Evolutionary conservation across 2,329 filamentous ascomycete genomes (phyloP).

Genomic region (Tolypocladium ophioglossoides): DNA sequence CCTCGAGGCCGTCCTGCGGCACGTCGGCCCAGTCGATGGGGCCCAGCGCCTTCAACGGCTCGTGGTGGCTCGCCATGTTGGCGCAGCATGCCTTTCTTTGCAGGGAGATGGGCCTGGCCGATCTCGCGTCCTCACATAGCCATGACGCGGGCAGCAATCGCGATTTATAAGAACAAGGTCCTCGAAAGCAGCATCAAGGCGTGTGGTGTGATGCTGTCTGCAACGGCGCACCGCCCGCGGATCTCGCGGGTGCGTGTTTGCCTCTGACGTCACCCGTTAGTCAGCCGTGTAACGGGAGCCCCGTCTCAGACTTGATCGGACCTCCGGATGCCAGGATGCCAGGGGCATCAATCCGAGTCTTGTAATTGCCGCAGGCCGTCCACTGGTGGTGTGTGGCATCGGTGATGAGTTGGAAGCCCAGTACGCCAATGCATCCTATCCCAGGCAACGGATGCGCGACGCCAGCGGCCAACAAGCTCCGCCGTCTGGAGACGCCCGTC

Average conservation of each 20-base stretch:
- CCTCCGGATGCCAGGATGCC: not conserved
- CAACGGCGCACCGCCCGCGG: not conserved
- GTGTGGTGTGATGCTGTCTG: not conserved
- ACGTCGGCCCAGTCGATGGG: conserved; percentile 42
- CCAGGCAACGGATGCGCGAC: not conserved
- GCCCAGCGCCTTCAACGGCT: conserved; percentile 45
- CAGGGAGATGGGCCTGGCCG: not conserved
- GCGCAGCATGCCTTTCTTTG: not conserved
- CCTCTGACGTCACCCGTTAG: not conserved
- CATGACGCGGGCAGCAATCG: not conserved
- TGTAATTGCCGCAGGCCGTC: no score
- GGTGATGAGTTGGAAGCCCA: no score
- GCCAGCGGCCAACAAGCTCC: not conserved
- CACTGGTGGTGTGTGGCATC: no score
- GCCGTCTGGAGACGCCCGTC: not conserved
- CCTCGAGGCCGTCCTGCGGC: conserved; percentile 34
- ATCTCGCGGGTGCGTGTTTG: not conserved
- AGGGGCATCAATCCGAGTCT: no score
- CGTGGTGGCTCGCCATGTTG: conserved; percentile 45
- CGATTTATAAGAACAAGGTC: not conserved
- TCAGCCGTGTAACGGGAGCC: not conserved
- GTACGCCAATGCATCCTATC: no score
- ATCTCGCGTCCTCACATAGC: not conserved
- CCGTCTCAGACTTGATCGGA: no score
- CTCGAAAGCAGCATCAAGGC: not conserved